Percentiles rank a stretch among this genome's conserved stretches.
phyloP scores from a whole-genome alignment of 2,329 filamentous ascomycete genomes.

The Clarireedia homoeocarpa region DNA sequence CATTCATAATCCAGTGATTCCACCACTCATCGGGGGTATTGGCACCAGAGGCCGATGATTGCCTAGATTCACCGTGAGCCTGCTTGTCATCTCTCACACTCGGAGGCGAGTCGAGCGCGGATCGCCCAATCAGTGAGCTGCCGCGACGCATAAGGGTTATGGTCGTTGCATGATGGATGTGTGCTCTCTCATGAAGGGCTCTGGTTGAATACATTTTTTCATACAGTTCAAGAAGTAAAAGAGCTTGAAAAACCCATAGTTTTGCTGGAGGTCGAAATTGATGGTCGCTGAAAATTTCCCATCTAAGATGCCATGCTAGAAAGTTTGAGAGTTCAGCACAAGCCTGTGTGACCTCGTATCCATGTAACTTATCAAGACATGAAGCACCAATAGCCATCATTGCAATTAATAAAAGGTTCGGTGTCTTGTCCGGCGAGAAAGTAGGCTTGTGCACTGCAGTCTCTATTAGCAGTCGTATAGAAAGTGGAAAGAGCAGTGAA shows the following conservation, averaged over 20 bases:
- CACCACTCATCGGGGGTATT: constrained; percentile 84
- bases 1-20: constrained; percentile 92
- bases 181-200: constrained; percentile 84
- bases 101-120: constrained; percentile 75
- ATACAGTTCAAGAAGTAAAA: constrained; percentile 83
- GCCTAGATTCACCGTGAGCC: constrained; percentile 45
- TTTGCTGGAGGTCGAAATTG: constrained; percentile 90
- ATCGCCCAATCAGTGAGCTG: constrained; percentile 80
- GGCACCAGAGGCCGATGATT: constrained; percentile 54
- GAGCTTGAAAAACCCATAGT: constrained; percentile 89
- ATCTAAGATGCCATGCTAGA: constrained; percentile 84
- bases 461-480: constrained; percentile 13
- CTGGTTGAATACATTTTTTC: constrained; percentile 98
- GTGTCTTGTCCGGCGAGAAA: constrained; percentile 80
- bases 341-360: constrained; percentile 61
- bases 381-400: constrained; percentile 92
- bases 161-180: constrained; percentile 94
- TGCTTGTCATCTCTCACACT: constrained; percentile 45
- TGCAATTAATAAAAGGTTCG: constrained; percentile 73
- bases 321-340: constrained; percentile 86
- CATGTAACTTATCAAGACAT: constrained; percentile 77
- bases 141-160: constrained; percentile 92
- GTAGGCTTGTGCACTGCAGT: constrained; percentile 72
- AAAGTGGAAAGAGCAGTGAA: background rate
- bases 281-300: constrained; percentile 85